Percentiles rank a stretch among this genome's conserved stretches.
phyloP scores from a whole-genome alignment of 1,284 basidiomycete genomes.

The Sporisorium iseilematis-ciliati region DNA sequence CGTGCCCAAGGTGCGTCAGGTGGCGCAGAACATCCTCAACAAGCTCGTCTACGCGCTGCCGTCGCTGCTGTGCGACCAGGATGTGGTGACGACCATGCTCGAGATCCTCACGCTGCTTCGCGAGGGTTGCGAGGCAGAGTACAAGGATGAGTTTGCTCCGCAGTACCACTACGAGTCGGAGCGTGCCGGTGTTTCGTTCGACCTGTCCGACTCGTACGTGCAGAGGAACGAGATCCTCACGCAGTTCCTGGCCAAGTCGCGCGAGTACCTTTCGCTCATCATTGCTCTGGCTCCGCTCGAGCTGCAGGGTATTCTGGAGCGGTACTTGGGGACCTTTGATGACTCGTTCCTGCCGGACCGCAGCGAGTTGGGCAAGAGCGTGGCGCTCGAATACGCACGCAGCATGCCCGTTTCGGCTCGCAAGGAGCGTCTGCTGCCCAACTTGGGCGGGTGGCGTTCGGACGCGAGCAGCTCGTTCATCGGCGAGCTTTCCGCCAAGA shows the following conservation, averaged over 20 bases:
- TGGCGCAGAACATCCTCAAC: slow-evolving; percentile 85
- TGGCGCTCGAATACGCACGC: slow-evolving; percentile 66
- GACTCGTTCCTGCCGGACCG: slow-evolving; percentile 47
- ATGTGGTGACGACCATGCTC: slow-evolving; percentile 81
- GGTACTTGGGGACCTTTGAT: slow-evolving; percentile 64
- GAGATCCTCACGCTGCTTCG: slow-evolving; percentile 91
- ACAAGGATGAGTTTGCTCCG: slow-evolving; percentile 93
- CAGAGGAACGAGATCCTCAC: slow-evolving; percentile 86
- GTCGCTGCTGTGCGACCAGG: slow-evolving; percentile 89
- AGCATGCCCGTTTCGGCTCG: slow-evolving; percentile 53
- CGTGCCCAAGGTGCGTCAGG: slow-evolving; percentile 81
- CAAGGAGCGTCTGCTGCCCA: slow-evolving; percentile 60
- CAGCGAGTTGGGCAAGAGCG: slow-evolving; percentile 63
- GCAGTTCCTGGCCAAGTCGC: slow-evolving; percentile 80
- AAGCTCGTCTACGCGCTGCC: slow-evolving; percentile 92
- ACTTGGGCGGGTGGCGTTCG: slow-evolving; percentile 67
- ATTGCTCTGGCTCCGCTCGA: slow-evolving; percentile 90
- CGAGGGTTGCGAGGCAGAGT: slow-evolving; percentile 89
- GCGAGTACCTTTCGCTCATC: slow-evolving; percentile 85
- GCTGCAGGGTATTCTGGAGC: slow-evolving; percentile 90
- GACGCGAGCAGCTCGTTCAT: slow-evolving; percentile 66
- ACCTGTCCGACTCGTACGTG: slow-evolving; percentile 87
- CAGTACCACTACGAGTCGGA: slow-evolving; percentile 85
- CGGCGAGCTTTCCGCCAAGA: slow-evolving; percentile 62
- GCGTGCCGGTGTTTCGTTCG: slow-evolving; percentile 79